Conservation (phyloP, 2,329 filamentous ascomycete genomes). For the Fusarium nisikadoi region DNA sequence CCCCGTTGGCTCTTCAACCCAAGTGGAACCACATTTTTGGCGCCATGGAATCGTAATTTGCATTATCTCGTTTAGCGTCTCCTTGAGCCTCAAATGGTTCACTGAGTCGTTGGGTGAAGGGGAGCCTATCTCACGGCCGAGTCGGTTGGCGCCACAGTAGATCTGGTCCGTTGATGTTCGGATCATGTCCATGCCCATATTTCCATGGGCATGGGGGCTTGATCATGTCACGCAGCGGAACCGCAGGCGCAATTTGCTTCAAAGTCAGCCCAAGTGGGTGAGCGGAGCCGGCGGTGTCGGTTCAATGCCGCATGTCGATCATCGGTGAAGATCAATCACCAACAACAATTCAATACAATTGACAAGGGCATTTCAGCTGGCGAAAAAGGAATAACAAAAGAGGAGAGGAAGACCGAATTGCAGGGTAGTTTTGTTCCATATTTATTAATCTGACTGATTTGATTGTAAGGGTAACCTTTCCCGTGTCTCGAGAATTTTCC, state of each 20-base stretch:
- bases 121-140: neutral
- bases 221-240: conserved; percentile 18
- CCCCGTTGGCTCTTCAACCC: neutral
- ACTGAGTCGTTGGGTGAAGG: neutral
- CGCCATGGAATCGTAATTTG: conserved; percentile 14
- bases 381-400: neutral
- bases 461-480: neutral
- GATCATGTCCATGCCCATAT: neutral
- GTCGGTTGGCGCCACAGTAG: neutral
- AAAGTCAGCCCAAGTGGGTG: neutral
- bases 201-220: neutral
- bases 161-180: conserved; percentile 7
- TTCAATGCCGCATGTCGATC: conserved; percentile 1
- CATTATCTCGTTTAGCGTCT: conserved; percentile 12
- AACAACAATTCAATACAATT: neutral
- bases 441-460: neutral
- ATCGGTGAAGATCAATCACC: neutral
- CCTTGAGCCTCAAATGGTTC: conserved; percentile 21
- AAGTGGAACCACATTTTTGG: neutral
- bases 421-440: neutral
- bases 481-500: neutral
- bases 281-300: conserved; percentile 7
- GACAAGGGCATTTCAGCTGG: neutral
- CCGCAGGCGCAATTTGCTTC: conserved; percentile 19
- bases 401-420: neutral